Conservation (phyloP, 768 basidiomycete species). For the Dictyophora rubrovolvata region DNA sequence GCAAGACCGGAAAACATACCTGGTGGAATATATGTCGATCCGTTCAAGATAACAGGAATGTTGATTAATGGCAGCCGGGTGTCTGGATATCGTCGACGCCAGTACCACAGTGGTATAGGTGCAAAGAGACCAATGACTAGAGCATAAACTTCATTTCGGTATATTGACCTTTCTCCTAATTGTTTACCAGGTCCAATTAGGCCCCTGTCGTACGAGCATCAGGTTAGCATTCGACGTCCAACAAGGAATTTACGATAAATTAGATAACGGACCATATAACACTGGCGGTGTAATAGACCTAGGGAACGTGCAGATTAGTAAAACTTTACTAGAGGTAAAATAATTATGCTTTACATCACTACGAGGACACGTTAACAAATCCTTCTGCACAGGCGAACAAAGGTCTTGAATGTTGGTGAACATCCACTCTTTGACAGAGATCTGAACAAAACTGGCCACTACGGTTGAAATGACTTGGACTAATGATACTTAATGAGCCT, state of each 20-base stretch:
- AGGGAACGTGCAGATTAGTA: constrained; percentile 13
- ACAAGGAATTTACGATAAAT: not conserved
- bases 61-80: constrained; percentile 27
- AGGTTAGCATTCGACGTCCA: not conserved
- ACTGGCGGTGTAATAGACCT: constrained; percentile 84
- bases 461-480: constrained; percentile 26
- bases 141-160: constrained; percentile 30
- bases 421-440: constrained; percentile 29
- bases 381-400: constrained; percentile 22
- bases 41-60: constrained; percentile 32
- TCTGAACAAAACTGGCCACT: constrained; percentile 26
- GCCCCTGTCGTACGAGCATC: constrained; percentile 22
- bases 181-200: constrained; percentile 33
- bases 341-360: constrained; percentile 26
- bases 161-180: constrained; percentile 28
- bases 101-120: constrained; percentile 31
- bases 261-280: constrained; percentile 65
- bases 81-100: constrained; percentile 23
- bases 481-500: constrained; percentile 7
- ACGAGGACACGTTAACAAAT: constrained; percentile 29
- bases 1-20: constrained; percentile 15
- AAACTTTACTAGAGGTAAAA: not conserved
- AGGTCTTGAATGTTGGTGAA: constrained; percentile 28
- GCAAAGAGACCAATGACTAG: constrained; percentile 28
- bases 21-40: constrained; percentile 31